Percentiles rank a stretch among this genome's conserved stretches.
phyloP scores from a whole-genome alignment of 2,329 filamentous ascomycete genomes.

The Furcasterigmium furcatum region DNA sequence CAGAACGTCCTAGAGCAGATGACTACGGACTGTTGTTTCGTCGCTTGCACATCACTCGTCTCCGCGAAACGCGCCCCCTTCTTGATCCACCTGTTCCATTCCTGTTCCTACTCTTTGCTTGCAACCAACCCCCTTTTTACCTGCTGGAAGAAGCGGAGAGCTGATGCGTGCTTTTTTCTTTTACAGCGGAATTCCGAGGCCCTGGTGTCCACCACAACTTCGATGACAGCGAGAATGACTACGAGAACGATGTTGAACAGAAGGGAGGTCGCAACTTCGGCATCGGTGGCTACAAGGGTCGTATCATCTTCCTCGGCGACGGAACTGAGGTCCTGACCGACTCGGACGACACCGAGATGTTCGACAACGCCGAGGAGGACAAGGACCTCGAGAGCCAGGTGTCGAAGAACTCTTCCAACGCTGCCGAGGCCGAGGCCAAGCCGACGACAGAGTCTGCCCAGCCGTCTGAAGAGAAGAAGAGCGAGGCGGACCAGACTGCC shows the following conservation, averaged over 20 bases:
- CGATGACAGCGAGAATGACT: conserved; percentile 75
- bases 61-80: conserved; percentile 4
- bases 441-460: background rate
- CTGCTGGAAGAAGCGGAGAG: conserved; percentile 1
- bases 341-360: conserved; percentile 88
- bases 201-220: conserved; percentile 80
- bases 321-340: conserved; percentile 90
- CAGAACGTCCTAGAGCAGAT: conserved; percentile 12
- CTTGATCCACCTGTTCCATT: conserved; percentile 11
- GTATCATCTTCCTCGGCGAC: conserved; percentile 93
- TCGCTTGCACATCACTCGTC: conserved; percentile 9
- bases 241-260: conserved; percentile 71
- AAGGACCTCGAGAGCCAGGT: conserved; percentile 85
- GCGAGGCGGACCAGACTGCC: background rate
- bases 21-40: conserved; percentile 1
- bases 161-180: conserved; percentile 10
- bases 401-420: conserved; percentile 51
- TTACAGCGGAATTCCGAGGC: conserved; percentile 77
- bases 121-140: conserved; percentile 6
- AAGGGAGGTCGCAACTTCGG: conserved; percentile 59
- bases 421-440: conserved; percentile 18
- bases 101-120: conserved; percentile 5
- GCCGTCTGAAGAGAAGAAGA: background rate
- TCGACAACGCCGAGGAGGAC: conserved; percentile 82
- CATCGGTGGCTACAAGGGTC: conserved; percentile 69